phyloP scores from a whole-genome alignment of 78 protist genomes.

The slime mould (Dictyostelium discoideum) region DNA sequence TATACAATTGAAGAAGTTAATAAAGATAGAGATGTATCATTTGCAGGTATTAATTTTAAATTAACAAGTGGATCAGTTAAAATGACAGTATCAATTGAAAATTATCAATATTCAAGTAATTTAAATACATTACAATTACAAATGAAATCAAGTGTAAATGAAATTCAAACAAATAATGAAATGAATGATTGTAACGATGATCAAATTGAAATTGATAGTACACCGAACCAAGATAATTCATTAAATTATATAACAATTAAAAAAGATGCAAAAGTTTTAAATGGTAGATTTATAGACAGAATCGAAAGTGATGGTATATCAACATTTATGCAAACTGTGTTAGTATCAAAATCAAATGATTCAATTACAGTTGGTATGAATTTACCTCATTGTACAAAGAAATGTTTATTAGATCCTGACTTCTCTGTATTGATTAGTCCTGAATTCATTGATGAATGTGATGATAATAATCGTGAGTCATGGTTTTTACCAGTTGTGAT shows the following conservation, averaged over 20 bases:
- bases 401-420: background rate
- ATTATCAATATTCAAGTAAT: background rate
- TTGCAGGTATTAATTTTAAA: background rate
- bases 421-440: background rate
- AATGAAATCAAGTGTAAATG: background rate
- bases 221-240: background rate
- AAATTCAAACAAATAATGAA: background rate
- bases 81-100: background rate
- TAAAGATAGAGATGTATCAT: background rate
- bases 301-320: background rate
- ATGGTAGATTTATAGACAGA: background rate
- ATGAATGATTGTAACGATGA: background rate
- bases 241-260: background rate
- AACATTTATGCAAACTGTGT: background rate
- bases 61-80: background rate
- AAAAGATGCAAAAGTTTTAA: background rate
- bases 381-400: background rate
- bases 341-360: background rate
- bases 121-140: background rate
- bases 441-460: background rate
- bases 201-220: background rate
- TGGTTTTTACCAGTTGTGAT: conserved; percentile 41
- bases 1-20: background rate
- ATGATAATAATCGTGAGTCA: too few species aligned
- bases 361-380: background rate